Evolutionary conservation across 306 rosid genomes (phyloP), one percentile per base, ranked within the genome.

Genomic region (Inga oerstediana): DNA sequence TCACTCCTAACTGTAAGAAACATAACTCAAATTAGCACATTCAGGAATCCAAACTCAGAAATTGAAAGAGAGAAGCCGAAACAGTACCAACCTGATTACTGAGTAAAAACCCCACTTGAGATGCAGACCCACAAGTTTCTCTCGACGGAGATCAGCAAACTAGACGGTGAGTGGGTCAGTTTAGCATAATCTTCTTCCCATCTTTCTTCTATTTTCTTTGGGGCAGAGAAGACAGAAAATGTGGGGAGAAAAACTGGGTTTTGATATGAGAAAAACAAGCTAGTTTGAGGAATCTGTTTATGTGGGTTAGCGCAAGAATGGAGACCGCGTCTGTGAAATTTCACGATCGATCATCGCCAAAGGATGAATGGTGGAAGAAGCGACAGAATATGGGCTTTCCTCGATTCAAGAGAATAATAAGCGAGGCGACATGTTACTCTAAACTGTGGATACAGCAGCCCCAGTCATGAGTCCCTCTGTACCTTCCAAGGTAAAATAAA

Each of bases 401-500:
- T 91, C 93, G 95, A 90, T 88, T 85, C 83, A 88, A 90, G 92
- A 88, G 93, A 90, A 78, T 45, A 64, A 64, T 30, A 64, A 45
- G 72, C 62, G 81, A 66, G 17, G 90, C 88, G 92, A 89, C 91
- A 88, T 87, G 88, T 61, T 89, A 85, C 91, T 87, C 91, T 81
- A 66, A 82, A 85, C 72, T 79, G 86, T 88, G 79, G 88, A 88
- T 77, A 77, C 82, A 43, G 32, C 65, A 59, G 74, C 46, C 68
- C 67, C 88, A 39, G 81, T 76, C 83, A 83, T 72, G 8, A 14
- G n/a, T 13, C 59, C 16, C 52, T 14, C 34, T 7, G 39, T 72
- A 72, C 76, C 76, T 46, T 72, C 59, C 16, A 12, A 81, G 44
- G 74, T 69, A 77, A 85, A 75, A 75, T 68, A 56, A 77, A 85